Percentiles rank a stretch among this genome's conserved stretches.
These are phyloP conservation scores for Pseudopyricularia javanii DNA, from an alignment of 2,329 filamentous ascomycete species.

Conservation along the genomic window DNA sequence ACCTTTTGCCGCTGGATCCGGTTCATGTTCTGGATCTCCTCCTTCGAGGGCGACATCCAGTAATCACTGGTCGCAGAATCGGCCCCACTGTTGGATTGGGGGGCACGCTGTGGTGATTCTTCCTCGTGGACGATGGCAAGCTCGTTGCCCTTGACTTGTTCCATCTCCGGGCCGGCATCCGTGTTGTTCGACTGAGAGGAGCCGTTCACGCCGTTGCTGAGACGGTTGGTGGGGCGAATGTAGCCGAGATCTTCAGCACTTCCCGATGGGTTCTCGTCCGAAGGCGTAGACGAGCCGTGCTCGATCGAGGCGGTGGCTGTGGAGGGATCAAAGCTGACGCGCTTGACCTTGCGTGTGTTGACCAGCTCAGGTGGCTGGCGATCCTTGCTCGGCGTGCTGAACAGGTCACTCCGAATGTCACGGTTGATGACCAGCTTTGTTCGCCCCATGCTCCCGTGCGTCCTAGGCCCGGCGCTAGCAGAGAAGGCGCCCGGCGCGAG, in stretches of 20 bases:
- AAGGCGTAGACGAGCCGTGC: conserved; percentile 15
- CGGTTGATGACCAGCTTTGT: conserved; percentile 91
- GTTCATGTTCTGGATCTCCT: conserved; percentile 69
- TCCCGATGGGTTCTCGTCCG: conserved; percentile 20
- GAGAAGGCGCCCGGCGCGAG: conserved; percentile 78
- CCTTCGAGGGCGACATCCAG: conserved; percentile 69
- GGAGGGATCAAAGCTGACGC: conserved; percentile 80
- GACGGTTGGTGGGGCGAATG: conserved; percentile 37
- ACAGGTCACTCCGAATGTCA: conserved; percentile 63
- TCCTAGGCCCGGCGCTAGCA: conserved; percentile 48
- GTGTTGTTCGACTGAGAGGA: conserved; percentile 20
- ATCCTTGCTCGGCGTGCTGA: conserved; percentile 46
- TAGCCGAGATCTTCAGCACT: conserved; percentile 46
- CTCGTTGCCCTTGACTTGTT: conserved; percentile 62
- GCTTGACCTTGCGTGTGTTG: conserved; percentile 57
- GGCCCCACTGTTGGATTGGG: conserved; percentile 17
- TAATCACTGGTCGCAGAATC: conserved; percentile 48
- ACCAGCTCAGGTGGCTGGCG: conserved; percentile 25
- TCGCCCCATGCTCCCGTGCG: conserved; percentile 54
- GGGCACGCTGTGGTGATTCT: conserved; percentile 21
- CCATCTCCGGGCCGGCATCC: conserved; percentile 40
- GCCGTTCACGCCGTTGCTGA: conserved; percentile 27
- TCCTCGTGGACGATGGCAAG: conserved; percentile 71
- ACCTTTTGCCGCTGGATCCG: conserved; percentile 67
- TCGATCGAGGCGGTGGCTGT: conserved; percentile 30